phyloP scores from a whole-genome alignment of 2,329 filamentous ascomycete genomes.

The Colletotrichum aenigma region DNA sequence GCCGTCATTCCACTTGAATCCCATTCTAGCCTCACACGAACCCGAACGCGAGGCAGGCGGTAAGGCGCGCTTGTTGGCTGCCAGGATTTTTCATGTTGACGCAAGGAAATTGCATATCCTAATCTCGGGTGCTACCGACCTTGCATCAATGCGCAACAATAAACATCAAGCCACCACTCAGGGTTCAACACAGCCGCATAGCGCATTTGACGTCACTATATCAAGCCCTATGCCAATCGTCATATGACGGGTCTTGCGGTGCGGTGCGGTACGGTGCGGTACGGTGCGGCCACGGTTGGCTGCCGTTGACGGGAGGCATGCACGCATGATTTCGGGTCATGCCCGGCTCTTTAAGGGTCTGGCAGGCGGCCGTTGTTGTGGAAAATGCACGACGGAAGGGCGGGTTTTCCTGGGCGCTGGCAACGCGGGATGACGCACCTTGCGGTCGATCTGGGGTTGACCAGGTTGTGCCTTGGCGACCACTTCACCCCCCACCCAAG shows the following conservation, averaged over 20 bases:
- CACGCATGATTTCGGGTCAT: not conserved
- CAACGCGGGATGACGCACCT: constrained; percentile 12
- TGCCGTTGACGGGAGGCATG: not conserved
- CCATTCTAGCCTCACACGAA: not conserved
- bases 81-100: not conserved
- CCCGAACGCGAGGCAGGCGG: not conserved
- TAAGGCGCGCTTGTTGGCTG: not conserved
- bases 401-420: not conserved
- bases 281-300: not conserved
- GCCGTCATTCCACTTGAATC: not conserved
- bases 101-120: constrained; percentile 12
- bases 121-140: constrained; percentile 8
- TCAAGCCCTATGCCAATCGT: constrained; percentile 4
- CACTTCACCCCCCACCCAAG: not conserved
- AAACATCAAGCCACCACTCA: constrained; percentile 9
- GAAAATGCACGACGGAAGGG: not conserved
- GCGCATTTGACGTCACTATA: constrained; percentile 11
- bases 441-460: constrained; percentile 1
- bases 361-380: not conserved
- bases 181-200: not conserved
- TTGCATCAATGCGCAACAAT: constrained; percentile 5
- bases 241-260: constrained; percentile 9
- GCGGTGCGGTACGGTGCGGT: not conserved
- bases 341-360: not conserved
- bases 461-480: not conserved